Percentiles rank a stretch among this genome's conserved stretches.
Conservation (phyloP, 495 filamentous ascomycete genomes). For the Neurospora sublineolata region DNA sequence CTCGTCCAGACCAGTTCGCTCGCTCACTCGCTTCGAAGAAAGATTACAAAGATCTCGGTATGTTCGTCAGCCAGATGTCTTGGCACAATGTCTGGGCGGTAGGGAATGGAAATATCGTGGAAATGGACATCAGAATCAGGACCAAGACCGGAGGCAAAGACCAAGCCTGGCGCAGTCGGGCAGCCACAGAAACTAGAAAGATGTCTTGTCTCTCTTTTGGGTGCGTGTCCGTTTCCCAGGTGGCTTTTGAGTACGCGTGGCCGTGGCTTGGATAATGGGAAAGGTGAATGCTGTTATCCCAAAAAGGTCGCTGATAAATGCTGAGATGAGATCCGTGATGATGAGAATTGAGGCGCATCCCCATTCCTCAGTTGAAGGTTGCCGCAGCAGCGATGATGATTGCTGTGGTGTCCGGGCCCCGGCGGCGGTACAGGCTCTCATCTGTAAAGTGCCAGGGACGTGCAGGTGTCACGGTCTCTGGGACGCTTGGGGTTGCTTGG, state of each 20-base stretch:
- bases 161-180: not conserved
- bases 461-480: not conserved
- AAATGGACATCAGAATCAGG: too few relatives aligned
- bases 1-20: not conserved
- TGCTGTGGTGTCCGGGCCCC: not conserved
- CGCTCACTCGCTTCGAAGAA: not conserved
- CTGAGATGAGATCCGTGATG: not conserved
- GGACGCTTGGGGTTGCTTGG: conserved; percentile 3
- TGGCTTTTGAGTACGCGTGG: not conserved
- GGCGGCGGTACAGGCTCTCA: conserved; percentile 4
- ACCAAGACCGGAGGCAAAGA: not conserved
- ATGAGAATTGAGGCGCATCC: not conserved
- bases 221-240: not conserved
- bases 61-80: not conserved
- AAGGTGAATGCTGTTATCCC: not conserved
- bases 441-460: conserved; percentile 1
- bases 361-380: not conserved
- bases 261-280: not conserved
- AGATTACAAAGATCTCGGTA: not conserved
- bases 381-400: not conserved
- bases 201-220: not conserved
- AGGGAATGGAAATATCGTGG: not conserved
- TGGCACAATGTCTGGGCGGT: not conserved
- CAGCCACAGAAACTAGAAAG: not conserved
- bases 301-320: not conserved